A percentile compares a stretch with the other conserved stretches of the same genome.
These are phyloP conservation scores for Sarocladium kiliense DNA, from an alignment of 2,329 filamentous ascomycete genomes.

Conservation along the genomic window DNA sequence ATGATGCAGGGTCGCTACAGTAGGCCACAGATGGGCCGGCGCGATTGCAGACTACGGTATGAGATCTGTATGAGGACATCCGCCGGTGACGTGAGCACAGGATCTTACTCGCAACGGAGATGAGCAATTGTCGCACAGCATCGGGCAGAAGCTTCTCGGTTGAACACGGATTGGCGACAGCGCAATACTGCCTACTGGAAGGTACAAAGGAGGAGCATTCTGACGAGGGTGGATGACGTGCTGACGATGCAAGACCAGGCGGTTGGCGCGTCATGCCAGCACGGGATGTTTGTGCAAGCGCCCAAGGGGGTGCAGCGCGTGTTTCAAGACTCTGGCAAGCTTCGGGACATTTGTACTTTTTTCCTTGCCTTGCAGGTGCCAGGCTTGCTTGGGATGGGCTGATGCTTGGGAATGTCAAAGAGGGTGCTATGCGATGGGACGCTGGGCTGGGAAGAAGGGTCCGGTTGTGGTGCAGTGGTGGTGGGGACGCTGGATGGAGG, in stretches of 20 bases:
- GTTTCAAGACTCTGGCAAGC: background rate
- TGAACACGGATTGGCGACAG: background rate
- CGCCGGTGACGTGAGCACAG: background rate
- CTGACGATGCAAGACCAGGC: background rate
- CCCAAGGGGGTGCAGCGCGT: constrained; percentile 1
- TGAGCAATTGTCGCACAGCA: background rate
- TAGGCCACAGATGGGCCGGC: background rate
- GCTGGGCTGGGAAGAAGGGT: background rate
- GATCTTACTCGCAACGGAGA: background rate
- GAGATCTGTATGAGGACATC: background rate
- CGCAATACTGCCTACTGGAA: background rate
- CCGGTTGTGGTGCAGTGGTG: background rate
- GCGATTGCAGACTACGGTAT: background rate
- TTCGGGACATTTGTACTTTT: background rate
- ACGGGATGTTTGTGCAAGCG: constrained; percentile 1
- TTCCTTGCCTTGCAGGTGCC: background rate
- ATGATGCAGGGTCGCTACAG: background rate
- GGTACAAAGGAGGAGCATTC: background rate
- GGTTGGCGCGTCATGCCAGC: background rate
- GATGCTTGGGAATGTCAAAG: background rate
- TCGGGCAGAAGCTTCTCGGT: background rate
- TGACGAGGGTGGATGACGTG: background rate
- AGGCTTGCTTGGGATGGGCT: background rate
- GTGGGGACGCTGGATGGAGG: background rate
- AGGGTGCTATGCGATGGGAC: background rate